phyloP scores from a whole-genome alignment of 495 filamentous ascomycete genomes.

The Talaromyces stipitatus region DNA sequence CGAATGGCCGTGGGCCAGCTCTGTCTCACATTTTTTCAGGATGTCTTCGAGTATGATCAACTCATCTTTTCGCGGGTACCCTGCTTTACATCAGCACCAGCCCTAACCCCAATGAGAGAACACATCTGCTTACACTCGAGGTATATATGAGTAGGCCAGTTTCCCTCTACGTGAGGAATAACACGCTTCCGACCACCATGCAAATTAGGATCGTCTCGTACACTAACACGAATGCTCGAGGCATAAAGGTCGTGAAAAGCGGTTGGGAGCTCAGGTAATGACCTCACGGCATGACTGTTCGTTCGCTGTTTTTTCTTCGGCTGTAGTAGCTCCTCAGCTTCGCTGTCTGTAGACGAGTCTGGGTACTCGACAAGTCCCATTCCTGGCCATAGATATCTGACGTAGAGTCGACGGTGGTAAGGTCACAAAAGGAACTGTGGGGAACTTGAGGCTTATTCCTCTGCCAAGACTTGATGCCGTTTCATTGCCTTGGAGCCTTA shows the following conservation, averaged over 20 bases:
- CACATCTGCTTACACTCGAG: conserved; percentile 65
- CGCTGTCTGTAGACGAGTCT: conserved; percentile 54
- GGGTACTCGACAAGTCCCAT: conserved; percentile 69
- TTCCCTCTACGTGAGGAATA: conserved; percentile 78
- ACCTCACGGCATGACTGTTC: background rate
- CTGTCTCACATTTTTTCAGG: conserved; percentile 32
- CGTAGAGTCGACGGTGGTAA: background rate
- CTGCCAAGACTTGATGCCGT: background rate
- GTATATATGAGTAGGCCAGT: conserved; percentile 91
- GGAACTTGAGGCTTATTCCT: background rate
- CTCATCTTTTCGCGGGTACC: conserved; percentile 58
- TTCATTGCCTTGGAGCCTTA: background rate
- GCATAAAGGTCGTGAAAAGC: conserved; percentile 88
- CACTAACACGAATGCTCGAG: conserved; percentile 61
- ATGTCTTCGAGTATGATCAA: conserved; percentile 44
- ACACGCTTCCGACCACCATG: conserved; percentile 77
- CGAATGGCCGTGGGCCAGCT: conserved; percentile 3
- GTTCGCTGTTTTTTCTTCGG: conserved; percentile 25
- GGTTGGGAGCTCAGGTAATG: conserved; percentile 73
- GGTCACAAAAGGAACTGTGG: background rate
- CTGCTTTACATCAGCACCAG: conserved; percentile 35
- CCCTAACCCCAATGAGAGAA: background rate
- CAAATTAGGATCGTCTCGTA: conserved; percentile 70
- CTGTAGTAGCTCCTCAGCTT: conserved; percentile 12
- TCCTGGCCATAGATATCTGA: background rate